Base-by-base conservation (phyloP, 2,329 filamentous ascomycete species). In the Hymenoscyphus fructigenus region DNA sequence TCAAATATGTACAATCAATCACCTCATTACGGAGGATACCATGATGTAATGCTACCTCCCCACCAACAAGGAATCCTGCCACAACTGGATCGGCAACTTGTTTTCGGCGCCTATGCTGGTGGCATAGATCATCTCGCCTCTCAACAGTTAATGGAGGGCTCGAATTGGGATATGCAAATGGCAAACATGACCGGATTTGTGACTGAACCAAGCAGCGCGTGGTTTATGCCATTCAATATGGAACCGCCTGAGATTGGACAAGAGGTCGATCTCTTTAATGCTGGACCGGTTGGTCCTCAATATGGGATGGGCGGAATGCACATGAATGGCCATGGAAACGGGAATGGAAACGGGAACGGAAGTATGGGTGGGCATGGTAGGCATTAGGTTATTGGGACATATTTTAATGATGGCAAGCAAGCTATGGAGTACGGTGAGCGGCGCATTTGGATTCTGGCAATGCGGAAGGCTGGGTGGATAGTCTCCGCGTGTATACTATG, bases 151-250 rank as follows among this genome's bases (percentile, higher is more conserved):
- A 64, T 74, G 20, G 71, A 73, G 53, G 65, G 63, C 17, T 53
- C 65, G 5, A 68, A 69, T 60, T 75, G 72, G 73, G 73, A 75
- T 57, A 69, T 74, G 63, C 68, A 69, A 36, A 70, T 74, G 69
- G 66, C 62, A 28, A 68, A 66, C 1, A 72, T 73, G 68, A 50
- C 63, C 14, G 70, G 69, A 5, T 71, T 70, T 34, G 64, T 68
- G 12, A 71, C 65, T 7, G 84, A 86, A 66, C 79, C 83, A 1
- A 84, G 80, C 60, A 89, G 88, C 61, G 91, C 91, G 5, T 98
- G 93, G 91, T 96, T 96, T 76, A 88, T 96, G 81, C 92, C 93
- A 1, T 96, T 97, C 78, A 96, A 96, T 75, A 87, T 96, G 78
- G 91, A 95, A 65, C 91, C 92, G 23, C 88, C 91, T 0, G 85